Evolutionary conservation across 73 alveolate genomes (phyloP), one percentile per base, ranked within the genome.

Genomic region (Tetrahymena elliotti): DNA sequence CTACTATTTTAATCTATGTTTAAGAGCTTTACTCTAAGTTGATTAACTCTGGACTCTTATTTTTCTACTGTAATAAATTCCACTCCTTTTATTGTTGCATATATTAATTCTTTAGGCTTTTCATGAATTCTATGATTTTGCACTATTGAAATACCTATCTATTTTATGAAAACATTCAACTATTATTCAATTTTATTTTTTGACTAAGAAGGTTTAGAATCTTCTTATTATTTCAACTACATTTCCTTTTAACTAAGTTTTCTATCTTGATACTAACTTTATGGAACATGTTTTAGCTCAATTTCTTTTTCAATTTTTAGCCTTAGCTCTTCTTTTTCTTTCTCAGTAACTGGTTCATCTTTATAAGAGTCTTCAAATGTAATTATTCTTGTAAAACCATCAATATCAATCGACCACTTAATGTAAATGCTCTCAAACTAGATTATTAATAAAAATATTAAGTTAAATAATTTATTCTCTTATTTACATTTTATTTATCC

Each of bases 1-100:
- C 93, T 31, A 16, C 83, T 83, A 37, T 94, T 94, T 41, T 94
- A 92, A 38, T 94, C 96, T 83, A 94, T 52, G 83, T 94, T 94
- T 2, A 94, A 41, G 24, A 83, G 93, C 37, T 94, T 35, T 7
- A 94, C 92, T 94, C 96, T 94, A 35, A 83, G 39, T 37, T 94
- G 82, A 6, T 41, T 33, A 36, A 52, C 88, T 6, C 0, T 27
- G 15, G 33, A 52, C 24, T 83, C 47, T 40, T 35, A 38, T 20
- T 93, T 94, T 13, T 93, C 38, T 18, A 94, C 82, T 12, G 92
- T 9, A 8, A 94, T 93, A 39, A 94, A 94, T 39, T 94, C 96
- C 35, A 94, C 33, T 52, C 93, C 92, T 83, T 36, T 83, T 22
- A 84, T 15, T 37, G 88, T 83, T 31, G 41, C 92, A 84, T 83